These are phyloP conservation scores for Pyrenochaeta sp. DNA, from an alignment of 2,329 filamentous ascomycete genomes.

Conservation along the genomic window DNA sequence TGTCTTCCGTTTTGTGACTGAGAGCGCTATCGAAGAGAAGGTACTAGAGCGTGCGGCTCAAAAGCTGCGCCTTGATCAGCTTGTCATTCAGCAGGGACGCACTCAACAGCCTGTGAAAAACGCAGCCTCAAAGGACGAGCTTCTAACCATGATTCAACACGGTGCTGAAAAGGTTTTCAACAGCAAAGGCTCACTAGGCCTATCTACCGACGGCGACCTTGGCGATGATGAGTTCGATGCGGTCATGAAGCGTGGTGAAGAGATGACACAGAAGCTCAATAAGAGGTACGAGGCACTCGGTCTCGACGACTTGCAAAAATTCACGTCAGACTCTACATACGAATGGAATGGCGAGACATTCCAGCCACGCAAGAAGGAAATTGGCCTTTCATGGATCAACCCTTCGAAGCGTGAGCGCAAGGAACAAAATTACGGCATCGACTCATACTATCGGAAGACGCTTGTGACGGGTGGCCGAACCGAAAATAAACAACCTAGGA, in stretches of 20 bases:
- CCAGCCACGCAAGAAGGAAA: conserved; percentile 81
- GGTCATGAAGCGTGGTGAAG: conserved; percentile 86
- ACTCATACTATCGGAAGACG: conserved; percentile 96
- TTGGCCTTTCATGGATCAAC: conserved; percentile 96
- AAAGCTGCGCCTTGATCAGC: conserved; percentile 92
- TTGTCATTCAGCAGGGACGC: conserved; percentile 97
- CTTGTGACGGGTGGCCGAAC: conserved; percentile 81
- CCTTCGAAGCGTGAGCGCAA: conserved; percentile 98
- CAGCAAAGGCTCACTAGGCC: conserved; percentile 71
- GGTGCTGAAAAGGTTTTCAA: conserved; percentile 95
- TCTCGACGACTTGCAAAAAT: conserved; percentile 96
- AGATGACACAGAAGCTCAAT: conserved; percentile 87
- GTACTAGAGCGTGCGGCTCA: conserved; percentile 96
- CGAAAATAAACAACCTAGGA: conserved; percentile 89
- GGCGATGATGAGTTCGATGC: conserved; percentile 89
- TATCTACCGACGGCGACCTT: conserved; percentile 68
- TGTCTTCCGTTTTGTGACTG: conserved; percentile 96
- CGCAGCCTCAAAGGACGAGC: conserved; percentile 93
- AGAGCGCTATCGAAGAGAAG: conserved; percentile 98
- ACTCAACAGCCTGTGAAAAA: conserved; percentile 90
- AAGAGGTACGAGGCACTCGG: conserved; percentile 96
- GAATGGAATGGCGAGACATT: conserved; percentile 99
- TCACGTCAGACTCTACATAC: conserved; percentile 95
- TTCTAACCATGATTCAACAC: conserved; percentile 98
- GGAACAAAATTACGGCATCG: conserved; percentile 97